Evolutionary conservation across 139 green algal species (phyloP).

Genomic region (Tetradesmus obliquus): DNA sequence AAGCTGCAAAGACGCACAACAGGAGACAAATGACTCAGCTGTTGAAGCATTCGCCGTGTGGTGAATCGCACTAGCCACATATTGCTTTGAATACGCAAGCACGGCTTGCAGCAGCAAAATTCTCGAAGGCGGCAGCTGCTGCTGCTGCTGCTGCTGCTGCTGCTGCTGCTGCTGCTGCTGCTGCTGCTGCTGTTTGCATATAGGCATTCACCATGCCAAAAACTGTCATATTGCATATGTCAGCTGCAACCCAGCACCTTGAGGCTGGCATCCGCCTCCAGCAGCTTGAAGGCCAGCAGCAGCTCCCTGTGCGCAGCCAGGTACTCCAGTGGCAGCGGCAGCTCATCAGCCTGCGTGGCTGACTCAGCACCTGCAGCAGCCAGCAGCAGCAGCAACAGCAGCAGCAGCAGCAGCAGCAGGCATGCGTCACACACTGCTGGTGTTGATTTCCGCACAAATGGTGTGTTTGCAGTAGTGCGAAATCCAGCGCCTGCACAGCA

Average conservation of each 20-base stretch:
- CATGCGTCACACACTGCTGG: too few relatives aligned
- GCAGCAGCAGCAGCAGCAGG: too few relatives aligned
- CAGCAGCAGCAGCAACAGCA: conserved; percentile 8
- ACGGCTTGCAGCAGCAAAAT: background rate
- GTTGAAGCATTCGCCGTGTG: conserved; percentile 8
- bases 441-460: too few relatives aligned
- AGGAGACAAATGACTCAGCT: background rate
- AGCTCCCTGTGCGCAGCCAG: conserved; percentile 78
- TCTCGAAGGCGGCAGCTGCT: background rate
- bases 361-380: conserved; percentile 6
- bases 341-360: conserved; percentile 3
- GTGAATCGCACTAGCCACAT: too few relatives aligned
- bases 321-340: conserved; percentile 73
- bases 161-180: background rate
- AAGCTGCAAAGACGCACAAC: conserved; percentile 61
- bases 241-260: background rate
- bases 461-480: too few relatives aligned
- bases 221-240: background rate
- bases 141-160: background rate
- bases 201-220: background rate
- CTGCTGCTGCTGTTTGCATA: background rate
- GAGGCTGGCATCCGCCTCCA: conserved; percentile 75
- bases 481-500: too few relatives aligned
- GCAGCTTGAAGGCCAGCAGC: conserved; percentile 86
- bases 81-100: too few relatives aligned